Evolutionary conservation across 106 monocot genomes (phyloP).

Genomic region (Dendrobium catenatum): DNA sequence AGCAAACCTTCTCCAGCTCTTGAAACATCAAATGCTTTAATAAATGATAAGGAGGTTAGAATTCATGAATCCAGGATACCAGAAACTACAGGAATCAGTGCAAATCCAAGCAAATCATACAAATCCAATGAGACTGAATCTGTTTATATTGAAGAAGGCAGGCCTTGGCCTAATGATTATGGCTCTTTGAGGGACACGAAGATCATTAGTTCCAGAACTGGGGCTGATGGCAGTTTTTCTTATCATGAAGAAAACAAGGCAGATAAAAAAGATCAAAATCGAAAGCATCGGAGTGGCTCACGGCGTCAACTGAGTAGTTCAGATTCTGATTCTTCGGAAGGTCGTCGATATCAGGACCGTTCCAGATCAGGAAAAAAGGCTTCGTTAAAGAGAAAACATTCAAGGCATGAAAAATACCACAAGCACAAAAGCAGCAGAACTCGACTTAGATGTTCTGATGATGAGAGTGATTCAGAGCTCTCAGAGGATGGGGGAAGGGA

Average conservation of each 20-base stretch:
- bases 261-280: conserved; percentile 17
- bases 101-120: neutral
- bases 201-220: neutral
- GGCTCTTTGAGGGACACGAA: too few species aligned
- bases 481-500: conserved; percentile 17
- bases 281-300: conserved; percentile 20
- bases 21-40: neutral
- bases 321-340: conserved; percentile 31
- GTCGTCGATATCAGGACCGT: conserved; percentile 9
- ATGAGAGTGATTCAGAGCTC: conserved; percentile 2
- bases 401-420: conserved; percentile 23
- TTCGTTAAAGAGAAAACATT: conserved; percentile 27
- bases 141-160: neutral
- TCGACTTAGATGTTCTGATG: conserved; percentile 16
- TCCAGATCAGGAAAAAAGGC: conserved; percentile 22
- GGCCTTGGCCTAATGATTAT: too few species aligned
- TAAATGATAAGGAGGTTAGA: neutral
- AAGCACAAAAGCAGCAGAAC: conserved; percentile 27
- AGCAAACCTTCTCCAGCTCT: conserved; percentile 10
- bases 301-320: conserved; percentile 30
- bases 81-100: neutral
- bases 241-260: neutral
- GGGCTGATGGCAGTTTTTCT: neutral
- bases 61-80: conserved; percentile 8
- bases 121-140: neutral